These are phyloP conservation scores for Penicillium sp. DNA, from an alignment of 2,329 filamentous ascomycete genomes.

Conservation along the genomic window DNA sequence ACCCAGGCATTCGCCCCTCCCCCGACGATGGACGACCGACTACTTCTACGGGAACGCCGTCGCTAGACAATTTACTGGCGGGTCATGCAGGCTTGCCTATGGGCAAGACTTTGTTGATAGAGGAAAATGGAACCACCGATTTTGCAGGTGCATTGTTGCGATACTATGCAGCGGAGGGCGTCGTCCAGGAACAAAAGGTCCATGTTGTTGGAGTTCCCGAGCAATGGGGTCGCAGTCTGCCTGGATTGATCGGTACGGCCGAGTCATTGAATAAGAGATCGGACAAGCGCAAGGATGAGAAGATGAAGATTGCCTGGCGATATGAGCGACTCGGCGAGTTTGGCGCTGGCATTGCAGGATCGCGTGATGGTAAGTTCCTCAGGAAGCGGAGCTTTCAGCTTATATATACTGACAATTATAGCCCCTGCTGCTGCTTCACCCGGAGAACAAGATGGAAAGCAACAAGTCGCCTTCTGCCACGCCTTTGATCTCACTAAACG, in stretches of 20 bases:
- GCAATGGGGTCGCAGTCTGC: constrained; percentile 78
- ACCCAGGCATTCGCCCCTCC: constrained; percentile 71
- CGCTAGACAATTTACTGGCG: constrained; percentile 78
- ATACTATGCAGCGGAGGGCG: constrained; percentile 89
- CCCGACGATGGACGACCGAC: constrained; percentile 82
- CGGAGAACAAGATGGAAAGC: constrained; percentile 43
- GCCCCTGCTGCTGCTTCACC: constrained; percentile 22
- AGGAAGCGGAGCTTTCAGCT: background rate
- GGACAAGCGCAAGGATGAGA: constrained; percentile 56
- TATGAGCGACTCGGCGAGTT: constrained; percentile 82
- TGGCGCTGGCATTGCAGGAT: constrained; percentile 53
- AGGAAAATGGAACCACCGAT: constrained; percentile 90
- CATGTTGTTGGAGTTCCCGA: constrained; percentile 80
- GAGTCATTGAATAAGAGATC: constrained; percentile 44
- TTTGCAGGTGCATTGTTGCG: constrained; percentile 80
- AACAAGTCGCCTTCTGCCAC: constrained; percentile 61
- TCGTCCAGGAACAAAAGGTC: constrained; percentile 85
- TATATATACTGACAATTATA: constrained; percentile 24
- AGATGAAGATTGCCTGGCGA: constrained; percentile 99
- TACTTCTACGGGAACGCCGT: constrained; percentile 86
- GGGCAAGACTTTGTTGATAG: constrained; percentile 75
- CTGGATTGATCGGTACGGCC: constrained; percentile 62
- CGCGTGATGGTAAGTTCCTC: constrained; percentile 57
- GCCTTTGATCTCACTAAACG: constrained; percentile 69
- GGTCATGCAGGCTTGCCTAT: constrained; percentile 83